Percentiles rank a stretch among this genome's conserved stretches.
These are phyloP conservation scores for Casuarina cunninghamiana DNA, from an alignment of 306 rosid species.

Conservation along the genomic window DNA sequence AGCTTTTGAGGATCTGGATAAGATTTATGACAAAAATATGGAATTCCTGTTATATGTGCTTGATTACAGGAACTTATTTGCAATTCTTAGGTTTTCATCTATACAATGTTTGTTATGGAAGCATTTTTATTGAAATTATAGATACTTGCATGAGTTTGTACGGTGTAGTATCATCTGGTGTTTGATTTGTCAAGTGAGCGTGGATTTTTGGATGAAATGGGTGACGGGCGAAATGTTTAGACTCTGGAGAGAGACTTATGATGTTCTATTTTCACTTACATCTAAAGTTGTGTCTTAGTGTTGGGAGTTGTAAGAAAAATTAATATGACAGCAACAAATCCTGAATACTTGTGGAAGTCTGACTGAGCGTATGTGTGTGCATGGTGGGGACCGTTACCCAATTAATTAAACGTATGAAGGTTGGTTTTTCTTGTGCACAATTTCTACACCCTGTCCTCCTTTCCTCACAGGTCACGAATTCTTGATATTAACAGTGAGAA, in stretches of 20 bases:
- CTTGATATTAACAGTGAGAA: not conserved
- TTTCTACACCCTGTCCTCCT: too few relatives aligned
- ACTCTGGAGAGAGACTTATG: too few relatives aligned
- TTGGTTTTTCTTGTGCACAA: too few relatives aligned
- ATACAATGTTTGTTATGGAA: not conserved
- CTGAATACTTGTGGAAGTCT: not conserved
- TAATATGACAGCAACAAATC: not conserved
- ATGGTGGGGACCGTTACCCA: too few relatives aligned
- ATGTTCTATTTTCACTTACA: not conserved
- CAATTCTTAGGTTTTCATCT: not conserved
- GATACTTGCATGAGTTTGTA: not conserved
- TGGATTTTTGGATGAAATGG: not conserved
- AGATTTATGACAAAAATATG: not conserved
- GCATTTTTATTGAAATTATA: not conserved
- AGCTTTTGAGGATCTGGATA: slow-evolving; percentile 9
- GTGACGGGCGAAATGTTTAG: not conserved
- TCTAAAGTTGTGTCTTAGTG: not conserved
- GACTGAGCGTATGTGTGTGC: not conserved
- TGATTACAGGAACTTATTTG: not conserved
- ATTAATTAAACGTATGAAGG: too few relatives aligned
- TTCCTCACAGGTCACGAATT: not conserved
- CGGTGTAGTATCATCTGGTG: not conserved
- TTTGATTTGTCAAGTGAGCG: not conserved
- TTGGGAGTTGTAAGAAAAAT: not conserved
- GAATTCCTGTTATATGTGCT: not conserved